phyloP scores from a whole-genome alignment of 495 filamentous ascomycete species.

The Hypoxylon crocopeplum region DNA sequence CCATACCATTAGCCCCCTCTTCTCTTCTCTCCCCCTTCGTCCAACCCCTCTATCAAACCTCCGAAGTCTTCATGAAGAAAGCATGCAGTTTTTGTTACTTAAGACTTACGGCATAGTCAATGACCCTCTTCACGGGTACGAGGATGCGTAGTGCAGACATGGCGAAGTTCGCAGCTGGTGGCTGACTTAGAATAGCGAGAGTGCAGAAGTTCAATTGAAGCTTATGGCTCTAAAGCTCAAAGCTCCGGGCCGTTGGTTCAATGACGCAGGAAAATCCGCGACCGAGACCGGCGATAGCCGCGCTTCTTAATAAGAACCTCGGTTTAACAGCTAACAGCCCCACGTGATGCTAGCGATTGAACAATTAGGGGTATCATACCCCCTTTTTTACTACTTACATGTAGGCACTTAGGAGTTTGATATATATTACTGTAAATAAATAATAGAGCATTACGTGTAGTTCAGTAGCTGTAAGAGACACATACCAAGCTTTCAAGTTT shows the following conservation, averaged over 20 bases:
- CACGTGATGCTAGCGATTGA: slow-evolving; percentile 29
- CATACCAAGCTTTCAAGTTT: no score
- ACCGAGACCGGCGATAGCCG: slow-evolving; percentile 44
- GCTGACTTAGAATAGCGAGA: slow-evolving; percentile 5
- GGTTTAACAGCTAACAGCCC: slow-evolving; percentile 13
- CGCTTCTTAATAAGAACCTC: slow-evolving; percentile 26
- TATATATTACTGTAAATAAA: no score
- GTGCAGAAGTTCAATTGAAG: neutral
- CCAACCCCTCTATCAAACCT: no score
- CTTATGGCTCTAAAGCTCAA: slow-evolving; percentile 15
- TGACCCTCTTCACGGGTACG: slow-evolving; percentile 96
- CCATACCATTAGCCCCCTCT: slow-evolving; percentile 5
- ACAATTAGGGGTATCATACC: no score
- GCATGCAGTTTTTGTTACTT: no score
- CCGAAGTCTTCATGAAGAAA: no score
- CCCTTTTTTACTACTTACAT: no score
- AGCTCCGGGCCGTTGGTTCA: slow-evolving; percentile 16
- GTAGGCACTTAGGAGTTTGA: no score
- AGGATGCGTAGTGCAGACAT: slow-evolving; percentile 92
- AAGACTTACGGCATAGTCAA: slow-evolving; percentile 92
- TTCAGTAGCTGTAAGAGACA: no score
- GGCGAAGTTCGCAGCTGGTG: slow-evolving; percentile 23
- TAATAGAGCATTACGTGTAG: no score
- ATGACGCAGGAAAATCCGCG: slow-evolving; percentile 40
- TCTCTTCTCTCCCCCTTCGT: neutral